These are phyloP conservation scores for Trifolium repens DNA, from an alignment of 306 rosid species.

Conservation along the genomic window DNA sequence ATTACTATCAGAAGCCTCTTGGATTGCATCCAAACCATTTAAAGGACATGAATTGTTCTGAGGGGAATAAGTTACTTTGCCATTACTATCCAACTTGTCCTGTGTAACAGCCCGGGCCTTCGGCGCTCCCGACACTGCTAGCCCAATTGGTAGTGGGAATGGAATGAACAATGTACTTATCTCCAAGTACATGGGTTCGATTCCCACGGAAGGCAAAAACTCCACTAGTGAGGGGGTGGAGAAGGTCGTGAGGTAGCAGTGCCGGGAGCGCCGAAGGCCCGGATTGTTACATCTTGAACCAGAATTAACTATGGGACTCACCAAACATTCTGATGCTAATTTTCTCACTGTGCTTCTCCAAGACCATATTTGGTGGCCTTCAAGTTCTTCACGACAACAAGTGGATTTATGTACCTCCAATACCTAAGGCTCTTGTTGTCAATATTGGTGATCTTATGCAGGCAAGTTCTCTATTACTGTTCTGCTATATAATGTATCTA, in stretches of 20 bases:
- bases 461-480: too few relatives aligned
- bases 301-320: conserved; percentile 43
- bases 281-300: background rate
- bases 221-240: too few relatives aligned
- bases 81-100: conserved; percentile 46
- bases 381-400: conserved; percentile 27
- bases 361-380: conserved; percentile 47
- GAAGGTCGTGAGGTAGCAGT: too few relatives aligned
- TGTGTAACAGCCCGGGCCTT: background rate
- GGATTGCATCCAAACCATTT: conserved; percentile 37
- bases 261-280: too few relatives aligned
- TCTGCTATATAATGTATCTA: too few relatives aligned
- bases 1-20: conserved; percentile 45
- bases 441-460: too few relatives aligned
- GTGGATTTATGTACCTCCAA: background rate
- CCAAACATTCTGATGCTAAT: conserved; percentile 37
- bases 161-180: too few relatives aligned
- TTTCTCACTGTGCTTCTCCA: conserved; percentile 44
- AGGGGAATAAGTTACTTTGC: conserved; percentile 26
- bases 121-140: too few relatives aligned
- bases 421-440: too few relatives aligned
- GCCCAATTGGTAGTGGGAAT: too few relatives aligned
- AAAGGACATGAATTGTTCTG: conserved; percentile 30
- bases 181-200: too few relatives aligned
- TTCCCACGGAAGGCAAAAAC: too few relatives aligned